These are phyloP conservation scores for Penstemon barbatus DNA, from an alignment of 257 asterid species.

Conservation along the genomic window DNA sequence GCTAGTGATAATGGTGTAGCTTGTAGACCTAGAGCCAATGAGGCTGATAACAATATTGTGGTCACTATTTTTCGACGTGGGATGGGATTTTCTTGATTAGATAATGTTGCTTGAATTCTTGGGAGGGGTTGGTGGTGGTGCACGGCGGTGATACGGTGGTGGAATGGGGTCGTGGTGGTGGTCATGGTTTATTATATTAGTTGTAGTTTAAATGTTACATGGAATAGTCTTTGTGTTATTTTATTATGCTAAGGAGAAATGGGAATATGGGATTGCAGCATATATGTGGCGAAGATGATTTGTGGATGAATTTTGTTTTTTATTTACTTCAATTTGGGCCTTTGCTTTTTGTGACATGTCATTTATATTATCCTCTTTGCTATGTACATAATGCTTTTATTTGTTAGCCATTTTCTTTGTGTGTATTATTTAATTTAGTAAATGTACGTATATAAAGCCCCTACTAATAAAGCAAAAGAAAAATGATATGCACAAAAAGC, in stretches of 20 bases:
- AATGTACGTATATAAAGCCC: too few species aligned
- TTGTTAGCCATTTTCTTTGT: too few species aligned
- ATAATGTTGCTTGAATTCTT: slow-evolving; percentile 36
- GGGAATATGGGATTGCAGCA: neutral
- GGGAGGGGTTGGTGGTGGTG: slow-evolving; percentile 19
- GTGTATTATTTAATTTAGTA: too few species aligned
- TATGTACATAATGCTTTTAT: too few species aligned
- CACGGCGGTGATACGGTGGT: slow-evolving; percentile 33
- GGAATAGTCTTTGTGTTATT: neutral
- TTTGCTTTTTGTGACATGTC: slow-evolving; percentile 27
- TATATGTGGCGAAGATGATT: neutral
- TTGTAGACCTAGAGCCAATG: slow-evolving; percentile 43
- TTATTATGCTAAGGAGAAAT: neutral
- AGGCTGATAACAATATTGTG: slow-evolving; percentile 39
- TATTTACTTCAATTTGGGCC: slow-evolving; percentile 8
- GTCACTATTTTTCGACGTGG: slow-evolving; percentile 43
- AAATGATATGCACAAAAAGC: too few species aligned
- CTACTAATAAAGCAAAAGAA: too few species aligned
- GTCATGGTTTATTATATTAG: slow-evolving; percentile 35
- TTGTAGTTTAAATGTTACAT: neutral
- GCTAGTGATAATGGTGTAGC: slow-evolving; percentile 44
- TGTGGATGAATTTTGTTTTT: slow-evolving; percentile 11
- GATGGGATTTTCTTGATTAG: slow-evolving; percentile 20
- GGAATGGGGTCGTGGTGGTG: slow-evolving; percentile 49
- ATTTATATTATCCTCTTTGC: slow-evolving; percentile 13